Base-by-base conservation (phyloP, 352 stramenopile genomes). In the Phytophthora litchii region DNA sequence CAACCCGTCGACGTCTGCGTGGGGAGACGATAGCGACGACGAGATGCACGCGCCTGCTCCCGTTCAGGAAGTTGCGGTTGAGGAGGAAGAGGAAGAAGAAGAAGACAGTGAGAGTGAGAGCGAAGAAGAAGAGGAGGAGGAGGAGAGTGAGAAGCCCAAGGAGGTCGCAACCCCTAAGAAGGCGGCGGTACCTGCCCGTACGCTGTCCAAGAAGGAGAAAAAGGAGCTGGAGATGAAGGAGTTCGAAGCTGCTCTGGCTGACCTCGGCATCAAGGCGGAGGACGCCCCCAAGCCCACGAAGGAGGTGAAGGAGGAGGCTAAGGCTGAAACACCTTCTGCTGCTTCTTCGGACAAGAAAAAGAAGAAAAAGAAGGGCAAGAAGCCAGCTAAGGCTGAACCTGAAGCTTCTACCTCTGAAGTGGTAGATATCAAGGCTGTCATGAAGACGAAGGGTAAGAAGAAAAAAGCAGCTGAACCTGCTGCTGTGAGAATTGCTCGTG, bases 191-290 rank as follows among this genome's bases (percentile, higher is more conserved):
- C 70, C 79, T 4, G 55, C 67, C 5, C 72, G 72, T 20, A 84
- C 70, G 19, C 58, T 92, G 14, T 89, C 77, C 29, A 92, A 93
- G 63, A 89, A 89, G 76, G 83, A 93, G 61, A 83, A 92, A 65
- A 91, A 91, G 71, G 65, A 86, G 64, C 66, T 76, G 51, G 79
- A 91, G 67, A 81, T 86, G 32, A 83, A 96, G 38, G 83, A 91
- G 21, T 81, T 89, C 20, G 78, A 92, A 48, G 72, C 72, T 5
- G 83, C 80, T 14, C 55, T 92, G 19, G 80, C 76, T 1, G 83
- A 83, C 32, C 74, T 92, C 19, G 83, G 83, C 60, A 83, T 92
- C 51, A 62, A 68, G 58, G 31, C 47, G 13, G 60, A 72, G 8
- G 54, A 66, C 4, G 16, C 46, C 23, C 23, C 43, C 4, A 41